Conservation (phyloP, 164 flowering plant genomes). For the Santalum album region DNA sequence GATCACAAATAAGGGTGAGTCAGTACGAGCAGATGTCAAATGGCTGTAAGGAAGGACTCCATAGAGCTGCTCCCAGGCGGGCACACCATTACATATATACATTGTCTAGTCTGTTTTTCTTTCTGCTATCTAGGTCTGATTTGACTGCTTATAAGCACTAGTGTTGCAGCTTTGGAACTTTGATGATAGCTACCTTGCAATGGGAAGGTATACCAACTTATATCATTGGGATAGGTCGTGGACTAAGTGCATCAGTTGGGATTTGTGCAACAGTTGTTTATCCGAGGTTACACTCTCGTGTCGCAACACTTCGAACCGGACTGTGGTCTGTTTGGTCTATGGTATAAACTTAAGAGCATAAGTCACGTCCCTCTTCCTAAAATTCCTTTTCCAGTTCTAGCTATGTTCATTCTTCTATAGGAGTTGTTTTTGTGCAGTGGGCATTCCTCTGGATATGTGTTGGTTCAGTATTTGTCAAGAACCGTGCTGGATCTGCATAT, state of each 20-base stretch:
- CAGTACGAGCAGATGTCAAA: too few relatives aligned
- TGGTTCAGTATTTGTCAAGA: slow-evolving; percentile 57
- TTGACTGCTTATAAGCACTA: too few relatives aligned
- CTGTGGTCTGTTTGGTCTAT: slow-evolving; percentile 95
- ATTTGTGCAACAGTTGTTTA: slow-evolving; percentile 68
- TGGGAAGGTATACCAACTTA: slow-evolving; percentile 81
- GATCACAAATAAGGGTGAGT: too few relatives aligned
- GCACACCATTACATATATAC: too few relatives aligned
- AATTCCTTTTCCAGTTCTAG: neutral
- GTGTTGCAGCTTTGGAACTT: slow-evolving; percentile 68
- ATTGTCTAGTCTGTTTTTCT: too few relatives aligned
- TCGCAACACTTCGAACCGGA: slow-evolving; percentile 68
- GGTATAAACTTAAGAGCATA: slow-evolving; percentile 34
- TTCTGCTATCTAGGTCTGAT: too few relatives aligned
- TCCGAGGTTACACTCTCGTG: slow-evolving; percentile 54
- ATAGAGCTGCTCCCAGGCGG: too few relatives aligned
- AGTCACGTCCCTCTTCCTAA: too few relatives aligned
- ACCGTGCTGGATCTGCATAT: slow-evolving; percentile 39
- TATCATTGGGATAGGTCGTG: slow-evolving; percentile 70
- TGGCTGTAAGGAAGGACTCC: too few relatives aligned
- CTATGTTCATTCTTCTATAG: too few relatives aligned
- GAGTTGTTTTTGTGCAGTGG: slow-evolving; percentile 17
- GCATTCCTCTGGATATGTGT: slow-evolving; percentile 44
- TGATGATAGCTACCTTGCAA: slow-evolving; percentile 83
- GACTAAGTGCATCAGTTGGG: slow-evolving; percentile 67